A percentile compares a stretch with the other conserved stretches of the same genome.
These are phyloP conservation scores for Fragilariopsis cylindrus DNA, from an alignment of 108 stramenopile genomes.

Conservation along the genomic window DNA sequence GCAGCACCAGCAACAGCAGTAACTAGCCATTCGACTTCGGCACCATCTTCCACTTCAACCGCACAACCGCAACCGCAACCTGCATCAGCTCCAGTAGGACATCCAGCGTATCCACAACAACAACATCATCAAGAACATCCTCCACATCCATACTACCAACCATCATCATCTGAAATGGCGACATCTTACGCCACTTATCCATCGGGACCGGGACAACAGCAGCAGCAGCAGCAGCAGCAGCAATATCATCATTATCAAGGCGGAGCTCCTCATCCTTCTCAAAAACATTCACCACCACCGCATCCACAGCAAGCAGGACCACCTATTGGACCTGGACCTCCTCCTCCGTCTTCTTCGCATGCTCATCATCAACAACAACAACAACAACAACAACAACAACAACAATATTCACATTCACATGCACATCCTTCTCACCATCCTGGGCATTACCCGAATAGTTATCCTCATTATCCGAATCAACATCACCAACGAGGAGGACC, in stretches of 20 bases:
- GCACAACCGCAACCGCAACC: neutral
- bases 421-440: too few species aligned
- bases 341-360: neutral
- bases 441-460: too few species aligned
- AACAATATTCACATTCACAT: neutral
- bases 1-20: too few species aligned
- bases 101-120: neutral
- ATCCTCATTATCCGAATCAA: too few species aligned
- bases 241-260: too few species aligned
- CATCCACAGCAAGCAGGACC: too few species aligned
- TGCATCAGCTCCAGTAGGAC: neutral
- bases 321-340: neutral
- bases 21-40: neutral
- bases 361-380: neutral
- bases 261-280: too few species aligned
- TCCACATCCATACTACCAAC: neutral
- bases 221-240: slow-evolving; percentile 4
- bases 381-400: neutral
- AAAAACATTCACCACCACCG: too few species aligned
- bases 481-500: too few species aligned
- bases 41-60: neutral
- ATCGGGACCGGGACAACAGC: neutral
- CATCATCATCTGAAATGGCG: slow-evolving; percentile 22
- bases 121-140: neutral
- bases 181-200: slow-evolving; percentile 18